A percentile compares a stretch with the other conserved stretches of the same genome.
These are phyloP conservation scores for Mycosphaerella sp. DNA, from an alignment of 2,329 filamentous ascomycete genomes.

Conservation along the genomic window DNA sequence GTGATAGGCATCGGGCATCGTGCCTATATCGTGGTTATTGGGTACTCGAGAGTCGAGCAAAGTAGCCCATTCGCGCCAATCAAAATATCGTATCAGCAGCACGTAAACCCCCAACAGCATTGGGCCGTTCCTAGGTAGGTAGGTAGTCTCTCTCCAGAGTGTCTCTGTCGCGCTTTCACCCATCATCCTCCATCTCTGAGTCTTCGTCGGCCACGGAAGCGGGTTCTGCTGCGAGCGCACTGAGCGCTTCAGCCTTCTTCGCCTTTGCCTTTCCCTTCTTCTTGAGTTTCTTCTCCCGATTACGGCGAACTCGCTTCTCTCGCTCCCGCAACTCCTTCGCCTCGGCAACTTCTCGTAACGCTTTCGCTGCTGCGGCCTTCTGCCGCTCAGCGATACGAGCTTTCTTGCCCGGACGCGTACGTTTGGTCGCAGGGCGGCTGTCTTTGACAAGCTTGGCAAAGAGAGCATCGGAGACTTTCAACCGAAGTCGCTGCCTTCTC, in stretches of 20 bases:
- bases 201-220: background rate
- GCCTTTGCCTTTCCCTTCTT: slow-evolving; percentile 32
- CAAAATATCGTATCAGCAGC: no score
- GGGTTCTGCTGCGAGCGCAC: background rate
- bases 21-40: no score
- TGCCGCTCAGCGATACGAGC: slow-evolving; percentile 26
- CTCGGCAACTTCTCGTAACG: slow-evolving; percentile 25
- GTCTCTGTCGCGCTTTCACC: background rate
- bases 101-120: no score
- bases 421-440: slow-evolving; percentile 15
- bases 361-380: slow-evolving; percentile 22
- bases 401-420: slow-evolving; percentile 31
- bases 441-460: slow-evolving; percentile 7
- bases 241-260: slow-evolving; percentile 25
- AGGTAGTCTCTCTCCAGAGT: no score
- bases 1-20: no score
- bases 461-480: slow-evolving; percentile 4
- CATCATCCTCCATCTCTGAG: background rate
- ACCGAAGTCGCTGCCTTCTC: slow-evolving; percentile 10
- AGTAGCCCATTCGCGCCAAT: no score
- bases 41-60: no score
- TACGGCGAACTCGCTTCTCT: slow-evolving; percentile 31
- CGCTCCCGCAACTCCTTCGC: slow-evolving; percentile 27
- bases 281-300: slow-evolving; percentile 35
- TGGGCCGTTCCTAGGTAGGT: no score